Evolutionary conservation across 352 stramenopile species (phyloP).

Genomic region (Thraustotheca clavata): DNA sequence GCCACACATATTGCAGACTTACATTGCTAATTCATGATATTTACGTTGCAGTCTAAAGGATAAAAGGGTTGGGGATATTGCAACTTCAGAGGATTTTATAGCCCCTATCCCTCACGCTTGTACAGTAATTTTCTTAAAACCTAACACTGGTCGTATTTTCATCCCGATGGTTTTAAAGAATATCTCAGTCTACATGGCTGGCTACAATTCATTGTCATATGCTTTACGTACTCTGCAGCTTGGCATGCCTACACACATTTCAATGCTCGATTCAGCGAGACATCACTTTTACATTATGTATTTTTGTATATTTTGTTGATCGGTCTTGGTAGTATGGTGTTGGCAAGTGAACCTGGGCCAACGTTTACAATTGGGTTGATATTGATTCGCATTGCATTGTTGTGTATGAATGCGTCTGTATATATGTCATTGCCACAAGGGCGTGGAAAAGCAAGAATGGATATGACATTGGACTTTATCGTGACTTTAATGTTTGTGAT

Average conservation of each 20-base stretch:
- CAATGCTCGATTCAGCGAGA: constrained; percentile 8
- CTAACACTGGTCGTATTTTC: too few relatives aligned
- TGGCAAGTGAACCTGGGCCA: constrained; percentile 3
- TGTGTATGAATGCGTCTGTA: background rate
- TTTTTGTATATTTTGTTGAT: background rate
- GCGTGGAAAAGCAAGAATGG: background rate
- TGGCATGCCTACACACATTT: constrained; percentile 7
- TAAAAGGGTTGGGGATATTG: too few relatives aligned
- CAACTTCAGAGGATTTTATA: too few relatives aligned
- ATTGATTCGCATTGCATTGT: background rate
- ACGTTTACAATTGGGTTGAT: constrained; percentile 3
- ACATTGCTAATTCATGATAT: too few relatives aligned
- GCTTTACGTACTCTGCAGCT: background rate
- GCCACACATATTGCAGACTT: too few relatives aligned
- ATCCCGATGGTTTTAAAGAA: background rate
- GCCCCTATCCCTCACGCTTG: too few relatives aligned
- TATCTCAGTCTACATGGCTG: background rate
- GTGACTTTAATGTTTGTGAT: too few relatives aligned
- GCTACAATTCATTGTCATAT: background rate
- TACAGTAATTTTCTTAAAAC: too few relatives aligned
- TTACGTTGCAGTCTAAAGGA: too few relatives aligned
- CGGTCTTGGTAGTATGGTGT: constrained; percentile 11
- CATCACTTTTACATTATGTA: constrained; percentile 9
- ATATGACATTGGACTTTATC: background rate
- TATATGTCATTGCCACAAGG: background rate